Base-by-base conservation (phyloP, 129 eudicot species). In the Daucus carota region DNA sequence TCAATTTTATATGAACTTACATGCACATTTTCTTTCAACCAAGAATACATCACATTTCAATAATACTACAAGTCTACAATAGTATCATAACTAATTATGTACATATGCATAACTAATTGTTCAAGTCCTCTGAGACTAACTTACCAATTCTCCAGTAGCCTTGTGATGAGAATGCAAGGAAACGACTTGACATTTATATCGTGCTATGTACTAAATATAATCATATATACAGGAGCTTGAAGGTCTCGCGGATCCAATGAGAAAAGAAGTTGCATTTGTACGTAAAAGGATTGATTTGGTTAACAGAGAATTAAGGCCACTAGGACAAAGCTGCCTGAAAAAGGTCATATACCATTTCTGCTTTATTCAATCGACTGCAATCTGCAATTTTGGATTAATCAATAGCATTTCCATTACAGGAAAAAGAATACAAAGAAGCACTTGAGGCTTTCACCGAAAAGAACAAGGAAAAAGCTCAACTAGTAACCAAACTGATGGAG, bases 401-500 rank as follows among this genome's bases (percentile, higher is more conserved):
- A 24, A 42, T 28, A 24, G 6, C 9, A 24, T 62, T 29, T 62
- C 6, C 71, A 26, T 71, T 60, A 42, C 85, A 94, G 98, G 98
- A 94, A 72, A 89, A 80, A 77, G 98, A 94, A 79, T 94, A 94
- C 82, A 87, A 79, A 78, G 98, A 94, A 80, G 85, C 79, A 43
- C 76, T 91, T n/a, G 98, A 89, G 73, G 92, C 87, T 46, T 87
- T 87, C 78, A 91, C 86, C 80, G 97, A 89, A 66, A 94, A 94
- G 86, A 91, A 77, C 90, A 95, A 81, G 87, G 97, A 94, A 79
- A 94, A 91, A 82, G 83, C 90, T 77, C 92, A 86, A 73, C 86
- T 94, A 9, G 74, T 91, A 74, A 81, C 92, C 76, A 94, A 86
- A 85, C 73, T 94, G 76, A 85, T 89, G 88, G 98, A 94, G 98